These are phyloP conservation scores for Tardiomyces blankii DNA, from an alignment of 1,139 yeast species.

Conservation along the genomic window DNA sequence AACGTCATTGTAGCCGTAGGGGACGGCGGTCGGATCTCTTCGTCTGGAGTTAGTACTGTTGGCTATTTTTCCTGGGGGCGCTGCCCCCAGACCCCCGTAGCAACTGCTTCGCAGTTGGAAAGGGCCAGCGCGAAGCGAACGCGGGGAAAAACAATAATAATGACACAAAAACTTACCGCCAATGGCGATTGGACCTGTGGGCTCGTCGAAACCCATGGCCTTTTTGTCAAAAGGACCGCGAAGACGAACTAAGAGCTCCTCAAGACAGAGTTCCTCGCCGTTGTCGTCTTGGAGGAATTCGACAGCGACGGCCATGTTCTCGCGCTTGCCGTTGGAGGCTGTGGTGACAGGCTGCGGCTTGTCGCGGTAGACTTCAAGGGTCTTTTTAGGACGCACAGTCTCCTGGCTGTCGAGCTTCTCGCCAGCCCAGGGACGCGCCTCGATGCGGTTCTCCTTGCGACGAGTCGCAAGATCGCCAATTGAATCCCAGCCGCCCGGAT, in stretches of 20 bases:
- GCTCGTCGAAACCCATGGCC: slow-evolving; percentile 2
- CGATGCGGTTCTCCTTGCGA: slow-evolving; percentile 53
- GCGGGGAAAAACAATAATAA: too few species aligned
- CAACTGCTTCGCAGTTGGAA: too few species aligned
- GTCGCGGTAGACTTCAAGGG: not conserved
- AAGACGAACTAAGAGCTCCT: slow-evolving; percentile 47
- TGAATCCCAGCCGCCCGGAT: slow-evolving; percentile 34
- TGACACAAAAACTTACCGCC: slow-evolving; percentile 8
- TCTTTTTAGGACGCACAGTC: not conserved
- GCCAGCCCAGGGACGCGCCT: slow-evolving; percentile 59
- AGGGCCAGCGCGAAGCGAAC: too few species aligned
- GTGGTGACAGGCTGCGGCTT: too few species aligned
- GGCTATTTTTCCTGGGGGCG: too few species aligned
- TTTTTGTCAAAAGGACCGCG: slow-evolving; percentile 20
- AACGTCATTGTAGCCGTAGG: slow-evolving; percentile 61
- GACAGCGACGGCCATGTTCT: slow-evolving; percentile 18
- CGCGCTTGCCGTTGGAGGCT: not conserved
- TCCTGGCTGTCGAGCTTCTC: slow-evolving; percentile 32
- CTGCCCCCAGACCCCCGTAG: too few species aligned
- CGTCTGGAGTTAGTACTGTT: slow-evolving; percentile 3
- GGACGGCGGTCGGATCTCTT: slow-evolving; percentile 8
- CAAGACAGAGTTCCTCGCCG: slow-evolving; percentile 47
- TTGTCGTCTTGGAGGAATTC: slow-evolving; percentile 34
- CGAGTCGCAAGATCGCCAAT: slow-evolving; percentile 42
- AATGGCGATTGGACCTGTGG: not conserved